Evolutionary conservation across 202 grass and related monocot species (phyloP).

Genomic region (Setaria italica): DNA sequence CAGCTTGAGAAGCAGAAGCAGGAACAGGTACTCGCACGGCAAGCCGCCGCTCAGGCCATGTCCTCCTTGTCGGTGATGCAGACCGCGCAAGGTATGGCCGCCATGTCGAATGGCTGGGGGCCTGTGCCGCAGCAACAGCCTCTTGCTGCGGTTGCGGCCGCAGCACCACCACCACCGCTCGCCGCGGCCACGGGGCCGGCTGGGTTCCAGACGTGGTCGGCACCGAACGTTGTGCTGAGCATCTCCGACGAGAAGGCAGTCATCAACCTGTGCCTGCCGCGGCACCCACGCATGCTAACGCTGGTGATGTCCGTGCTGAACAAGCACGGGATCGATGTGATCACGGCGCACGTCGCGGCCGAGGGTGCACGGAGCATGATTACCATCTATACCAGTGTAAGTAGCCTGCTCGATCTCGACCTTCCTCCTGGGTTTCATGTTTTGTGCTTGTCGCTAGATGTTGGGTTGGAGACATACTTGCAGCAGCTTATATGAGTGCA

Average conservation of each 20-base stretch:
- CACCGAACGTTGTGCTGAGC: constrained; percentile 59
- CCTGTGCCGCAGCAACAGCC: not conserved
- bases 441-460: not conserved
- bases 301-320: constrained; percentile 53
- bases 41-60: not conserved
- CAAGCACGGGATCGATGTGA: constrained; percentile 66
- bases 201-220: constrained; percentile 64
- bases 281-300: constrained; percentile 45
- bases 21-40: constrained; percentile 28
- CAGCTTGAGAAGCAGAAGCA: constrained; percentile 59
- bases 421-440: not conserved
- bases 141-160: no score
- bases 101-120: not conserved
- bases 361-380: constrained; percentile 45
- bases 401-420: constrained; percentile 25
- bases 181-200: not conserved
- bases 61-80: not conserved
- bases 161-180: not conserved
- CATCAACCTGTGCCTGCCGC: constrained; percentile 49
- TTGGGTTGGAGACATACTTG: not conserved
- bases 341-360: constrained; percentile 45
- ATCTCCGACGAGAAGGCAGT: constrained; percentile 44
- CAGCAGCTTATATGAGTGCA: not conserved
- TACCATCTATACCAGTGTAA: constrained; percentile 69
- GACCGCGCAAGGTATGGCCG: not conserved